Conservation (phyloP, 768 basidiomycete genomes). For the Lentinula sp. region DNA sequence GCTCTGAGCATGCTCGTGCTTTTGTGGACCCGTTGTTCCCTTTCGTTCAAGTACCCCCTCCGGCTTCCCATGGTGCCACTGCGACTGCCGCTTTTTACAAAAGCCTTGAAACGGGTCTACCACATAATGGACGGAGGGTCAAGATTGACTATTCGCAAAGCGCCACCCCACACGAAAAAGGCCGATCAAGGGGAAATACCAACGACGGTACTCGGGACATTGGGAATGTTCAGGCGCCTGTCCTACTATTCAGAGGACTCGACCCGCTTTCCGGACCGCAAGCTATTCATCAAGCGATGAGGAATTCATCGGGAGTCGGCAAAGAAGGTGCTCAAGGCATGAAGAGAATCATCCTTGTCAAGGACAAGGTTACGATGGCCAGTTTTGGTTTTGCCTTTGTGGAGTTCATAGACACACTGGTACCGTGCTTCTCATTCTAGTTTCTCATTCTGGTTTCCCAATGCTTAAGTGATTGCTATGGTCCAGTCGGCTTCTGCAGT, state of each 20-base stretch:
- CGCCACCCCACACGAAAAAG: slow-evolving; percentile 64
- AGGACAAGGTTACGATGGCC: slow-evolving; percentile 80
- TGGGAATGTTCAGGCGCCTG: slow-evolving; percentile 74
- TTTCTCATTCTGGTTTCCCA: neutral
- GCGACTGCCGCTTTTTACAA: slow-evolving; percentile 68
- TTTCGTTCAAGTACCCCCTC: slow-evolving; percentile 88
- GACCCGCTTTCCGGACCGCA: slow-evolving; percentile 85
- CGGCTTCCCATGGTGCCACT: slow-evolving; percentile 81
- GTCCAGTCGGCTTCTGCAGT: slow-evolving; percentile 74
- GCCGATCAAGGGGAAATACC: slow-evolving; percentile 54
- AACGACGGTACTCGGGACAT: slow-evolving; percentile 98
- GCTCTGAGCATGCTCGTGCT: slow-evolving; percentile 78
- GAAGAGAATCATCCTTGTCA: slow-evolving; percentile 82
- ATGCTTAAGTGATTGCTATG: neutral
- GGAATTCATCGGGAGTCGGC: slow-evolving; percentile 69
- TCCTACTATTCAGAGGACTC: slow-evolving; percentile 86
- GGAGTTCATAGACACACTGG: slow-evolving; percentile 82
- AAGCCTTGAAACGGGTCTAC: slow-evolving; percentile 62
- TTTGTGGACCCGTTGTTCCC: slow-evolving; percentile 91
- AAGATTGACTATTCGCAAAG: slow-evolving; percentile 96
- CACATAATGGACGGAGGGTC: slow-evolving; percentile 78
- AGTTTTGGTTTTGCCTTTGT: slow-evolving; percentile 95
- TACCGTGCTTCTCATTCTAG: slow-evolving; percentile 24
- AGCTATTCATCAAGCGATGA: slow-evolving; percentile 81
- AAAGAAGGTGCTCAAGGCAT: slow-evolving; percentile 83